Evolutionary conservation across 2,329 filamentous ascomycete species (phyloP).

Genomic region (Colletotrichum sidae): DNA sequence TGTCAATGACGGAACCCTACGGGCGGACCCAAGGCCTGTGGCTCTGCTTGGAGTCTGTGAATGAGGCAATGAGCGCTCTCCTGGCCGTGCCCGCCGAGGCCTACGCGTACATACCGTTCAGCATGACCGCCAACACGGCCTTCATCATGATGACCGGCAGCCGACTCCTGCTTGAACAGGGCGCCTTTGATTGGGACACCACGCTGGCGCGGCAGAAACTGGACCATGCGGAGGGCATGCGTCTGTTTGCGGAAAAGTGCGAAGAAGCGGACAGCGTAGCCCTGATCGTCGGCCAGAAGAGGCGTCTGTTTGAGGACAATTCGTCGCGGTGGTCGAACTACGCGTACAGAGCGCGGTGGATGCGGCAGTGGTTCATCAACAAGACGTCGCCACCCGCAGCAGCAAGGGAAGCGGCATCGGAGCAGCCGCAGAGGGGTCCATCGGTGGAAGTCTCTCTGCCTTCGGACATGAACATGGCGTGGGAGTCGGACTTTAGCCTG

Average conservation of each 20-base stretch:
- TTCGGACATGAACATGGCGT: conserved; percentile 6
- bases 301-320: conserved; percentile 45
- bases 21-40: conserved; percentile 51
- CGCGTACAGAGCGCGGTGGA: conserved; percentile 52
- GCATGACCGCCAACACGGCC: conserved; percentile 44
- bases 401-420: background rate
- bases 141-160: conserved; percentile 50
- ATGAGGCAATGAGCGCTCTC: conserved; percentile 44
- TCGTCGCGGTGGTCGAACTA: conserved; percentile 46
- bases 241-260: conserved; percentile 45
- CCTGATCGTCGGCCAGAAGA: conserved; percentile 39
- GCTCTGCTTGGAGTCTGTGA: conserved; percentile 47
- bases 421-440: background rate
- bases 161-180: conserved; percentile 50
- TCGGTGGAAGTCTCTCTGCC: background rate
- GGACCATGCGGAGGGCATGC: conserved; percentile 45
- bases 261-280: conserved; percentile 46
- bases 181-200: conserved; percentile 51
- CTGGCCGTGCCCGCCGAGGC: conserved; percentile 41
- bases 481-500: conserved; percentile 9
- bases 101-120: conserved; percentile 46
- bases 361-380: conserved; percentile 52
- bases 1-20: conserved; percentile 37
- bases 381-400: conserved; percentile 22
- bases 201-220: conserved; percentile 46